Base-by-base conservation (phyloP, 1,284 basidiomycete genomes). In the Paramarasmius palmivorus region DNA sequence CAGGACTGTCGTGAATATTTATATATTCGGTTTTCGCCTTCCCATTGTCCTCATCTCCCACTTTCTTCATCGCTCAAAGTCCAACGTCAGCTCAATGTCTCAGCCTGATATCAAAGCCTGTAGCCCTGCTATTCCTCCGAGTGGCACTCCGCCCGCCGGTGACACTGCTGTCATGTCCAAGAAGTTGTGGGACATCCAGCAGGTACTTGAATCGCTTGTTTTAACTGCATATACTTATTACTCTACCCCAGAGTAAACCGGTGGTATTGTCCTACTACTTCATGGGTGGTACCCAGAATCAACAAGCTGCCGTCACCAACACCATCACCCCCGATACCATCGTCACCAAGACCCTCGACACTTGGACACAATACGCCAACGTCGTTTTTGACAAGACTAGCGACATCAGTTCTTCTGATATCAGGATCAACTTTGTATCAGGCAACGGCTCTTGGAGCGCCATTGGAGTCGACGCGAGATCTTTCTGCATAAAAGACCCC, bases 401-500 rank as follows among this genome's bases (percentile, higher is more conserved):
- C 29, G 29, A 6, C 7, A 32, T 12, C 6, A 32, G 29, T 15
- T 22, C 29, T n/a, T 3, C 14, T 17, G 19, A 50, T 38, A 50
- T 50, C 20, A 20, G 48, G 22, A 22, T 40, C 48, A 50, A 23
- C 36, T 40, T 38, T 26, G 17, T 60, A 59, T 50, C 56, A 41
- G 34, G 58, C 56, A 29, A 6, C 29, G 12, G n/a, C n/a, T 61
- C 60, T 6, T 61, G 60, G 60, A 56, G 53, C 23, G 45, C 41
- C 6, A 50, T 62, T 17, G 61, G 60, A 22, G 59, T 29, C 14
- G 59, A 57, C 12, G 56, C 54, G n/a, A n/a, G n/a, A n/a, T n/a
- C n/a, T n/a, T n/a, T n/a, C n/a, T n/a, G n/a, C 36, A 38, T 42
- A 4, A 15, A 40, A 2, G 46, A 61, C 36, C 6, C 29, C 29